These are phyloP conservation scores for Pouteria campechiana DNA, from an alignment of 179 eudicot species.

Conservation along the genomic window DNA sequence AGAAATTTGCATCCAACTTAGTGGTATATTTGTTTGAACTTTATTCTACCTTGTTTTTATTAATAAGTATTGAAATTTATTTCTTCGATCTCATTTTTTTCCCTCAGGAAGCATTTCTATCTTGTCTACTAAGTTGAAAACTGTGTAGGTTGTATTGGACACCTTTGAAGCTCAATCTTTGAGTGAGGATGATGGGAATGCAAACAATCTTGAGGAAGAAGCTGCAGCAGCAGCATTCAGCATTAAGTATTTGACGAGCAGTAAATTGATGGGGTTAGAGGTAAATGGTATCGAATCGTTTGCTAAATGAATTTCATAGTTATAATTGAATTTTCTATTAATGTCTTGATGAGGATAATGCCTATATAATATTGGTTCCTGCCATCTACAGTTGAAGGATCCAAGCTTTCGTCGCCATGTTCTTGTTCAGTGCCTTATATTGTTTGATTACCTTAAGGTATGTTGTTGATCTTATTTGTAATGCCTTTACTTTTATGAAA, in stretches of 20 bases:
- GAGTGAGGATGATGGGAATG: slow-evolving; percentile 93
- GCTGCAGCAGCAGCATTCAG: slow-evolving; percentile 78
- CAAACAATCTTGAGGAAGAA: slow-evolving; percentile 84
- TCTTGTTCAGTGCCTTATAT: slow-evolving; percentile 91
- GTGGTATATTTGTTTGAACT: slow-evolving; percentile 27
- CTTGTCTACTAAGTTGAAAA: too few species aligned
- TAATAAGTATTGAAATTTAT: not conserved
- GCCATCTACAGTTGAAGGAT: slow-evolving; percentile 69
- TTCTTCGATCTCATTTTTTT: not conserved
- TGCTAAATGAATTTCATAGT: not conserved
- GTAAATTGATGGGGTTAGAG: slow-evolving; percentile 98
- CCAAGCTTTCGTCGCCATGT: slow-evolving; percentile 96
- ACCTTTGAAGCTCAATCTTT: slow-evolving; percentile 98
- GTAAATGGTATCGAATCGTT: slow-evolving; percentile 19
- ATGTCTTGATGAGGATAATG: not conserved
- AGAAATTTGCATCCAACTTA: slow-evolving; percentile 75
- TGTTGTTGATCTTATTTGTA: not conserved
- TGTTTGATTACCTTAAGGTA: slow-evolving; percentile 95
- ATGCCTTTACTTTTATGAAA: not conserved
- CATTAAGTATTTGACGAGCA: slow-evolving; percentile 96
- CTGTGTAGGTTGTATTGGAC: slow-evolving; percentile 61
- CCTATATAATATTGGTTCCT: slow-evolving; percentile 7
- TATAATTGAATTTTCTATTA: not conserved
- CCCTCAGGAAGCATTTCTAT: too few species aligned
- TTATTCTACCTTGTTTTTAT: not conserved